Conservation (phyloP, 495 filamentous ascomycete species). For the Hyaloscypha bicolor region DNA sequence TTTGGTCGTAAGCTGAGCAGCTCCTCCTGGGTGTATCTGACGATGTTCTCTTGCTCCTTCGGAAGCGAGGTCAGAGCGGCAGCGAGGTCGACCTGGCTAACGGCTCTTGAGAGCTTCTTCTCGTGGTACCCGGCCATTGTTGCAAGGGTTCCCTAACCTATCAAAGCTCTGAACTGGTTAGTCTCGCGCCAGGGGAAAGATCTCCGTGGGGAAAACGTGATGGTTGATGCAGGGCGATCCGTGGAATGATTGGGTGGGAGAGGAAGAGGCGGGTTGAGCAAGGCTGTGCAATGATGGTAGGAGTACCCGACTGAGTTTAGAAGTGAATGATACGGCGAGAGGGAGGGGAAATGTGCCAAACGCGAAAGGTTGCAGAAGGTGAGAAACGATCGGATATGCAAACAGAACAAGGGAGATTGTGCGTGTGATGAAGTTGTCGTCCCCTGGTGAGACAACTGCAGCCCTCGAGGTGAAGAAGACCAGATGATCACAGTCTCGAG, state of each 20-base stretch:
- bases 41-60: background rate
- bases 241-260: slow-evolving; percentile 2
- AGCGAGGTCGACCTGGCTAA: slow-evolving; percentile 24
- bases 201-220: background rate
- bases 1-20: slow-evolving; percentile 17
- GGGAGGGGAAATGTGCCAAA: background rate
- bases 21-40: slow-evolving; percentile 19
- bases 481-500: background rate
- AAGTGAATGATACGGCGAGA: background rate
- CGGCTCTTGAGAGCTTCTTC: slow-evolving; percentile 20
- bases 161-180: slow-evolving; percentile 1
- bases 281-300: slow-evolving; percentile 3
- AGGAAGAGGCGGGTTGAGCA: background rate
- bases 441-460: background rate
- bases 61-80: slow-evolving; percentile 9
- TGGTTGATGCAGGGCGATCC: background rate
- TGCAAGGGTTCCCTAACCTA: background rate
- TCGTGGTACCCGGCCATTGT: background rate
- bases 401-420: background rate
- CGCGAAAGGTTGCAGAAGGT: background rate
- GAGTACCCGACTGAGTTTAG: background rate
- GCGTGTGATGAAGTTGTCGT: background rate
- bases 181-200: background rate
- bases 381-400: background rate
- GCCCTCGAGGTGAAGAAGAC: background rate